Evolutionary conservation across 208 protist species (phyloP), one percentile per base, ranked within the genome.

Genomic region (Wallacemonas collosoma): DNA sequence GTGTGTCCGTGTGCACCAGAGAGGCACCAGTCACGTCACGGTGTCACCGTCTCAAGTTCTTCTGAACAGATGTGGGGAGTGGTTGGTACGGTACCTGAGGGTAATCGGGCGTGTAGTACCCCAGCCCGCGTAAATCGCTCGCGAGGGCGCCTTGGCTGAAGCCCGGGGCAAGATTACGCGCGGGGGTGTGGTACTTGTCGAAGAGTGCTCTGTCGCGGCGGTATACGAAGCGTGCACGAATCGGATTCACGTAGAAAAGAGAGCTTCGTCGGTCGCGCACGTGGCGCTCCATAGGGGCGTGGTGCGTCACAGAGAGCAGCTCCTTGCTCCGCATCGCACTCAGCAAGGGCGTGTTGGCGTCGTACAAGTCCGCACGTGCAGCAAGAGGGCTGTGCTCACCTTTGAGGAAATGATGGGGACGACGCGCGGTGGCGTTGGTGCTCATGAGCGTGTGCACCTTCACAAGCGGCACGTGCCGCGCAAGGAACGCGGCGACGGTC

Each of bases 21-120:
- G 26, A 26, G 26, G 26, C 26, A 26, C 26, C 26, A 26, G 26
- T 26, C 26, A 26, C 26, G 26, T 26, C 26, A 26, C 12, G 45
- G 45, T 50, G 8, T 79, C 60, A n/a, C 61, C 71, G 73, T 74
- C 75, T 66, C 73, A 75, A 45, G 35, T 78, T 78, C 57, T 70
- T 66, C 8, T 51, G 50, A 9, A 73, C 41, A 40, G 12, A 36
- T 3, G 54, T 39, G 8, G 41, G 50, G 2, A 83, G 53, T 0
- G 77, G 75, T 2, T 54, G 71, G 71, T 85, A 96, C 40, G 86
- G 83, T 14, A 93, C 83, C 68, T 97, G 92, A 17, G 89, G 88
- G 55, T 95, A 85, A 62, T 97, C 89, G 2, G 92, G 92, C 2
- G 92, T 97, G 80, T 95, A 95, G 61, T 88, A 86, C 35, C 92